Conservation (phyloP, 352 stramenopile genomes). For the Pythium oligandrum region DNA sequence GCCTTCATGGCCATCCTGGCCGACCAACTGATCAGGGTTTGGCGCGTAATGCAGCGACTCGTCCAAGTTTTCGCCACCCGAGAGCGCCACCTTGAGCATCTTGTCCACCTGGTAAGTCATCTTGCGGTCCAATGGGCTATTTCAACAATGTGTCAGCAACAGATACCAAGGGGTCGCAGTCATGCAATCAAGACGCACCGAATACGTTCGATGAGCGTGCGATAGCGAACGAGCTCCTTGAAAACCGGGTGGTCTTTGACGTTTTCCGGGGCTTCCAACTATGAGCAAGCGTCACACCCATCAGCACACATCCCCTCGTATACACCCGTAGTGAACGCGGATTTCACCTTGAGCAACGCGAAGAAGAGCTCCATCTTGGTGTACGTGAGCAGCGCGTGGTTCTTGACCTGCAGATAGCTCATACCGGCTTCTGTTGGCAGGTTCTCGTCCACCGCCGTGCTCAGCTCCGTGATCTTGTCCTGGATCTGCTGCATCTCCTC, state of each 20-base stretch:
- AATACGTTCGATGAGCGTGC: constrained; percentile 81
- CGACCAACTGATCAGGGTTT: constrained; percentile 67
- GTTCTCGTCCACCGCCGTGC: constrained; percentile 40
- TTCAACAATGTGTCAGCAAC: not conserved
- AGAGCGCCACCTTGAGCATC: constrained; percentile 84
- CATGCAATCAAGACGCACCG: constrained; percentile 24
- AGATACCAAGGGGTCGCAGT: not conserved
- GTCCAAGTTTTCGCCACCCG: constrained; percentile 62
- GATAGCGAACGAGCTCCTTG: constrained; percentile 81
- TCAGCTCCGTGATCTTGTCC: constrained; percentile 45
- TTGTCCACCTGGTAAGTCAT: constrained; percentile 90
- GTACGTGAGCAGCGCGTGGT: constrained; percentile 82
- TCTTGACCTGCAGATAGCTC: constrained; percentile 84
- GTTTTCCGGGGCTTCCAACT: constrained; percentile 65
- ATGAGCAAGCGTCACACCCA: not conserved
- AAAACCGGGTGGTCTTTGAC: constrained; percentile 80
- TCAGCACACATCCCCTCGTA: not conserved
- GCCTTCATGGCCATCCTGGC: constrained; percentile 40
- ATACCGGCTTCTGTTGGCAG: constrained; percentile 60
- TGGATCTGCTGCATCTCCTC: constrained; percentile 53
- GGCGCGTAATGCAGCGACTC: constrained; percentile 78
- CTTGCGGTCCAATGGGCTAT: constrained; percentile 74
- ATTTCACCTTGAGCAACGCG: constrained; percentile 60
- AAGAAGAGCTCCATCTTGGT: constrained; percentile 88
- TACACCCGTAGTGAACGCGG: not conserved